phyloP scores from a whole-genome alignment of 2,329 filamentous ascomycete genomes.

The Xylariaceae sp. region DNA sequence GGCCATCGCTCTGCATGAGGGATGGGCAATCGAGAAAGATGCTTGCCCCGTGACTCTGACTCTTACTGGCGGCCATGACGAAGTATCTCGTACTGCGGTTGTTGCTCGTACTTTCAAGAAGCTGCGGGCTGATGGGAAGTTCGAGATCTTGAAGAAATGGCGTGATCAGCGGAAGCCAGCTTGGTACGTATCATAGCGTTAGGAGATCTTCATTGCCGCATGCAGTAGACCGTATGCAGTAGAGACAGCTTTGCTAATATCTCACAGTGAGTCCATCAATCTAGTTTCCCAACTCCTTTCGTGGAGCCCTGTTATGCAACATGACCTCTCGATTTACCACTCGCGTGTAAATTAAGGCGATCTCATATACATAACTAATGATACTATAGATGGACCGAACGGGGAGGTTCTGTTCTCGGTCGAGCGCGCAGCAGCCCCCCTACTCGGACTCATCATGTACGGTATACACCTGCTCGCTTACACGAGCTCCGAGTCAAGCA shows the following conservation, averaged over 20 bases:
- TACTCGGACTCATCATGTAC: slow-evolving; percentile 63
- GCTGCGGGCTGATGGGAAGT: background rate
- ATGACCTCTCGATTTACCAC: too few species aligned
- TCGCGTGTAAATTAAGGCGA: too few species aligned
- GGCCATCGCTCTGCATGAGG: background rate
- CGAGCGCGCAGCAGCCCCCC: slow-evolving; percentile 18
- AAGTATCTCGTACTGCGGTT: slow-evolving; percentile 1
- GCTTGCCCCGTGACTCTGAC: slow-evolving; percentile 6
- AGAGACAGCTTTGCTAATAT: too few species aligned
- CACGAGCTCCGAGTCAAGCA: slow-evolving; percentile 32
- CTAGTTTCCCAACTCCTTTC: too few species aligned
- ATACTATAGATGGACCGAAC: background rate
- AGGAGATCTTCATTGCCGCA: too few species aligned
- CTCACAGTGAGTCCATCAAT: too few species aligned
- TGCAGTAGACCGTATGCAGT: too few species aligned
- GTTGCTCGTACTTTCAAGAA: background rate
- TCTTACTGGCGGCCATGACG: slow-evolving; percentile 1
- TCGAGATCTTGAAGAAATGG: slow-evolving; percentile 8
- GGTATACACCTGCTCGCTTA: slow-evolving; percentile 64
- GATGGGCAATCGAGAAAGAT: slow-evolving; percentile 2
- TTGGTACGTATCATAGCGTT: background rate
- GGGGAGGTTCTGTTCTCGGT: slow-evolving; percentile 9
- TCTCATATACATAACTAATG: too few species aligned
- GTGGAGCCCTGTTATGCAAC: too few species aligned
- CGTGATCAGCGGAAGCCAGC: slow-evolving; percentile 9